Evolutionary conservation across 345 rosid species (phyloP).

Genomic region (Salix suchowensis): DNA sequence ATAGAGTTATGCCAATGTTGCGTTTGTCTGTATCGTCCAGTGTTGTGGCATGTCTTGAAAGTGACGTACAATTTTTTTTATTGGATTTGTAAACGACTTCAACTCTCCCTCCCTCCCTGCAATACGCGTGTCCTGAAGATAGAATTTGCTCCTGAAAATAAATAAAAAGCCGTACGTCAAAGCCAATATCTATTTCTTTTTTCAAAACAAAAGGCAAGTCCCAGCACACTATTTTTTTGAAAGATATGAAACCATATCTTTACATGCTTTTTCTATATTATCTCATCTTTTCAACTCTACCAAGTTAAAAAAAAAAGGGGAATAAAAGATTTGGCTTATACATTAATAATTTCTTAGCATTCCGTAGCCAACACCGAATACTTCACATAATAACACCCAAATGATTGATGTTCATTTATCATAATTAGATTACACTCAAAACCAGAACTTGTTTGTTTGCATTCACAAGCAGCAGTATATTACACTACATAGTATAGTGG

Average conservation of each 20-base stretch:
- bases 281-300: neutral
- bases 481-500: slow-evolving; percentile 26
- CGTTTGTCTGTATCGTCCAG: neutral
- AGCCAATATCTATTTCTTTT: neutral
- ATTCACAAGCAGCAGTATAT: neutral
- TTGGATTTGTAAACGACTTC: neutral
- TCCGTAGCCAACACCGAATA: neutral
- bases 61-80: neutral
- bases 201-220: neutral
- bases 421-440: neutral
- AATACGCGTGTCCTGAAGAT: neutral
- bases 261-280: neutral
- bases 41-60: neutral
- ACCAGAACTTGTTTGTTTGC: neutral
- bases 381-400: neutral
- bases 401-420: neutral
- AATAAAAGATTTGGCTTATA: no score
- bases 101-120: neutral
- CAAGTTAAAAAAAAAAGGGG: neutral
- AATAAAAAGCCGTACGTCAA: no score
- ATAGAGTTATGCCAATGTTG: neutral
- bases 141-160: neutral
- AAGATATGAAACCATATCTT: neutral
- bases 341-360: neutral
- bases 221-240: neutral